A percentile compares a stretch with the other conserved stretches of the same genome.
phyloP scores from a whole-genome alignment of 108 stramenopile genomes.

The Epipyxis sp. region DNA sequence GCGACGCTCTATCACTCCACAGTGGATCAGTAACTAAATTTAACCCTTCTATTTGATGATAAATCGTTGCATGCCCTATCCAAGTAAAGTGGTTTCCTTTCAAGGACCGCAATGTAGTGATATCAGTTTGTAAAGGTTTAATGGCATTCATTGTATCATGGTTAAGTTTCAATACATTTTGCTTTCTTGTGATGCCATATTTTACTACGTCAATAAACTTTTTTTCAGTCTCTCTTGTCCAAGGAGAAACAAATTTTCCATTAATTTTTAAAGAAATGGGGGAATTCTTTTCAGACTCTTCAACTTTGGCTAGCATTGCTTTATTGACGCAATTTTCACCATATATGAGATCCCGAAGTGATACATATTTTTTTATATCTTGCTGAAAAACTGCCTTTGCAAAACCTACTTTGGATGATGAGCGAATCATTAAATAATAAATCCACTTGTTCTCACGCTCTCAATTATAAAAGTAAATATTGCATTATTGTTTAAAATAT shows the following conservation, averaged over 20 bases:
- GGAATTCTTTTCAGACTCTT: not conserved
- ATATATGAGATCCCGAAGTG: not conserved
- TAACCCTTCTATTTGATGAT: slow-evolving; percentile 44
- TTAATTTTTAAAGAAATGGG: not conserved
- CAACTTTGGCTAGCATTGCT: not conserved
- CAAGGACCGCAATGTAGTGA: not conserved
- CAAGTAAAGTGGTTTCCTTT: slow-evolving; percentile 29
- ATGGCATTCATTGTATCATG: not conserved
- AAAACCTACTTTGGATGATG: not conserved
- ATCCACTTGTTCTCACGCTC: too few species aligned
- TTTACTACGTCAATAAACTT: not conserved
- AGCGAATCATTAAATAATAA: not conserved
- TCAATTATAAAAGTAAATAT: too few species aligned
- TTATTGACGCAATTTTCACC: not conserved
- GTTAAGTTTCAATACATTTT: not conserved
- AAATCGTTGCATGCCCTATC: slow-evolving; percentile 51
- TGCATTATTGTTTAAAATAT: too few species aligned
- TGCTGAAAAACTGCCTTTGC: not conserved
- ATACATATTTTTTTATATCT: not conserved
- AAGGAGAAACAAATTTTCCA: not conserved
- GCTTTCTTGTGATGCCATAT: not conserved
- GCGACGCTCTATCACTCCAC: slow-evolving; percentile 41
- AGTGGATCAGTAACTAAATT: slow-evolving; percentile 55
- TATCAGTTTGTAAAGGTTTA: not conserved
- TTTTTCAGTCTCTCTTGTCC: not conserved